Percentiles rank a stretch among this genome's conserved stretches.
These are phyloP conservation scores for Solanum medicagineum DNA, from an alignment of 257 asterid species.

Conservation along the genomic window DNA sequence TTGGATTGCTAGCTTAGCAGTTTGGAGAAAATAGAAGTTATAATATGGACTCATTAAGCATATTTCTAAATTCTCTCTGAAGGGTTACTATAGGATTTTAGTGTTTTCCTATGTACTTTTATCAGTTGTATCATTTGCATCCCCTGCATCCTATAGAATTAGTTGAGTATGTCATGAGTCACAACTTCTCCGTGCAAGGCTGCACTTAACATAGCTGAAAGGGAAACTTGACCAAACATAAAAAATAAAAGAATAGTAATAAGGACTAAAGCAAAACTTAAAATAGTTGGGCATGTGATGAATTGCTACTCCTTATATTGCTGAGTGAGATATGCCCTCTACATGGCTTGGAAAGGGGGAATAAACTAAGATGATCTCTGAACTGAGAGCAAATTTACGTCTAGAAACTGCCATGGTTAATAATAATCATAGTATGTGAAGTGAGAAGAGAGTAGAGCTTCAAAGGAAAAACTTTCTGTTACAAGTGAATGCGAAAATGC, in stretches of 20 bases:
- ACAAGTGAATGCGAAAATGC: background rate
- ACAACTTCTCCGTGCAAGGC: background rate
- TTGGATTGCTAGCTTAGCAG: too few species aligned
- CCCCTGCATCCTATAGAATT: background rate
- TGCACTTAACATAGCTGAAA: background rate
- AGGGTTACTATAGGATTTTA: background rate
- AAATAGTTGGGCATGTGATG: background rate
- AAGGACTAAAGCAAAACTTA: background rate
- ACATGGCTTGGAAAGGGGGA: background rate
- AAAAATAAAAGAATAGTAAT: background rate
- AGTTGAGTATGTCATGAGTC: background rate
- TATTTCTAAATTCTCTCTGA: background rate
- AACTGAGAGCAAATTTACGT: background rate
- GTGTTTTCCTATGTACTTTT: background rate
- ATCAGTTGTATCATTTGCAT: background rate
- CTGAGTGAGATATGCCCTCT: background rate
- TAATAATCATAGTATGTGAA: background rate
- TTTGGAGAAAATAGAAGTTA: background rate
- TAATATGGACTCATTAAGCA: background rate
- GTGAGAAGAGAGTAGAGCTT: background rate
- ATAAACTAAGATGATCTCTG: background rate
- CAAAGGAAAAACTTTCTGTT: background rate
- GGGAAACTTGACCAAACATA: background rate
- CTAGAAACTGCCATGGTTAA: background rate
- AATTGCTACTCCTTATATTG: background rate